phyloP scores from a whole-genome alignment of 441 rosid genomes.

The Bruguiera hainesii region DNA sequence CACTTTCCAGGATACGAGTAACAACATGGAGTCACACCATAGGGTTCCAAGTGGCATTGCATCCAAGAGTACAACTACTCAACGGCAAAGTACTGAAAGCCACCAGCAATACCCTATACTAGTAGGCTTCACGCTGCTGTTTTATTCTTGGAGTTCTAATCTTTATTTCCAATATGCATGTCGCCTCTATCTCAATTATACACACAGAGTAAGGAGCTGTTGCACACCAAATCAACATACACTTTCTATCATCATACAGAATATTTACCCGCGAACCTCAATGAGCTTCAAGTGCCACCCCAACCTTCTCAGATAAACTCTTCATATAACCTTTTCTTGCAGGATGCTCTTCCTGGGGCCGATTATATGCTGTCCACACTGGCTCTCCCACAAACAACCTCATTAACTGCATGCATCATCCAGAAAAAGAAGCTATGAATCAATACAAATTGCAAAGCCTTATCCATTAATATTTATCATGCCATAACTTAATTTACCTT shows the following conservation, averaged over 20 bases:
- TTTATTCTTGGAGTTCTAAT: no score
- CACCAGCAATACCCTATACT: no score
- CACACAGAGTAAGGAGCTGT: no score
- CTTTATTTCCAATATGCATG: no score
- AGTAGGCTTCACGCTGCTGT: no score
- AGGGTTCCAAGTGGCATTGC: no score
- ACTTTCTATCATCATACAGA: neutral
- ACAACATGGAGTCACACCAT: no score
- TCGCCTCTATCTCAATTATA: no score
- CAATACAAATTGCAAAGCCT: neutral
- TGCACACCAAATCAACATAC: no score
- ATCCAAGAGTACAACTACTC: no score
- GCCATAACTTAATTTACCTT: conserved; percentile 40
- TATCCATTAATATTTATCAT: neutral
- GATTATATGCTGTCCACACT: conserved; percentile 68
- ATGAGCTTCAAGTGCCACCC: conserved; percentile 46
- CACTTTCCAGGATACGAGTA: no score
- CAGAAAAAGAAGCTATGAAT: neutral
- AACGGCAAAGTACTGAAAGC: no score
- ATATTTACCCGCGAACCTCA: conserved; percentile 6
- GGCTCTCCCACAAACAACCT: conserved; percentile 88
- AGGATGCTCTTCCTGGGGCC: conserved; percentile 80
- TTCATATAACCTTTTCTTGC: conserved; percentile 59
- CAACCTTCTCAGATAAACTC: conserved; percentile 36
- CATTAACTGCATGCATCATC: conserved; percentile 49